Conservation (phyloP, 1,284 basidiomycete species). For the Cutaneotrichosporon sp. region DNA sequence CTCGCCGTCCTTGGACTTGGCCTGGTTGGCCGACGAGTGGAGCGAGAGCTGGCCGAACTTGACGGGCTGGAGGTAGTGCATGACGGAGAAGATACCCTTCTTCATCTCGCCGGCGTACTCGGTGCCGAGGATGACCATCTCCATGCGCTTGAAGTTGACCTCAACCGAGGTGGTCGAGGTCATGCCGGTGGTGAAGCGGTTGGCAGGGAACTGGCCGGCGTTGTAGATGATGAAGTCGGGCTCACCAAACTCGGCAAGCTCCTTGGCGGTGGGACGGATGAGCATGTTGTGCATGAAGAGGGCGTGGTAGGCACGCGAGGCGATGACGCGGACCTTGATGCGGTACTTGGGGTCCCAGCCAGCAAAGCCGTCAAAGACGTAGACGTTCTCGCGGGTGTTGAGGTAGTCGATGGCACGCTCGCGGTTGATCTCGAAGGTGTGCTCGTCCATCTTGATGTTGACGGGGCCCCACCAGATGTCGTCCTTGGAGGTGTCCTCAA, state of each 20-base stretch:
- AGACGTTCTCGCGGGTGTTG: constrained; percentile 98
- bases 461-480: constrained; percentile 99
- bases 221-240: constrained; percentile 99
- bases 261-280: constrained; percentile 92
- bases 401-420: constrained; percentile 99
- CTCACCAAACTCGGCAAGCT: constrained; percentile 92
- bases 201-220: constrained; percentile 99
- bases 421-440: constrained; percentile 99
- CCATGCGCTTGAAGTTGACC: constrained; percentile 99
- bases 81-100: constrained; percentile 99
- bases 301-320: constrained; percentile 96
- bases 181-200: constrained; percentile 99
- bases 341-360: constrained; percentile 94
- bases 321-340: constrained; percentile 99
- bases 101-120: constrained; percentile 99
- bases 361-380: constrained; percentile 96
- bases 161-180: constrained; percentile 97
- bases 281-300: constrained; percentile 99
- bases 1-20: constrained; percentile 61
- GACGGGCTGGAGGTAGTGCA: constrained; percentile 99
- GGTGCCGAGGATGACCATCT: constrained; percentile 99
- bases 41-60: constrained; percentile 97
- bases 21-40: constrained; percentile 91
- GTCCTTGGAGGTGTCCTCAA: constrained; percentile 93
- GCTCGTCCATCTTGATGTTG: constrained; percentile 96